A percentile compares a stretch with the other conserved stretches of the same genome.
These are phyloP conservation scores for Oryza punctata DNA, from an alignment of 176 grass and related monocot genomes.

Conservation along the genomic window DNA sequence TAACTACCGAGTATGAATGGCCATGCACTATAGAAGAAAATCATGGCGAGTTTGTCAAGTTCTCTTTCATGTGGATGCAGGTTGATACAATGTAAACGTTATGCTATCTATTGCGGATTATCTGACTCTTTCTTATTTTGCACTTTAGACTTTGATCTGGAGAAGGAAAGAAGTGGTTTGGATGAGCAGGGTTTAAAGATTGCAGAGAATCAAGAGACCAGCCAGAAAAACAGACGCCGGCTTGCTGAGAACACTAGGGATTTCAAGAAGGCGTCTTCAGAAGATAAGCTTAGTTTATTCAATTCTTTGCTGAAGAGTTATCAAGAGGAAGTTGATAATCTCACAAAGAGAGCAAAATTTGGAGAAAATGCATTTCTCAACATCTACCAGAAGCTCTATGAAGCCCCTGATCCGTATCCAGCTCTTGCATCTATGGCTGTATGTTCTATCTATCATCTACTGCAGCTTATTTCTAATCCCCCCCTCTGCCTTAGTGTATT, in stretches of 20 bases:
- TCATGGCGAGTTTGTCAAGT: neutral
- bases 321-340: slow-evolving; percentile 98
- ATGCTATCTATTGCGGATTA: slow-evolving; percentile 4
- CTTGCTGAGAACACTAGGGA: slow-evolving; percentile 95
- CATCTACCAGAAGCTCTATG: slow-evolving; percentile 99
- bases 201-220: slow-evolving; percentile 96
- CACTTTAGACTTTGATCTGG: slow-evolving; percentile 82
- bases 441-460: slow-evolving; percentile 45
- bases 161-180: slow-evolving; percentile 94
- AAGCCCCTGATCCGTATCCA: slow-evolving; percentile 99
- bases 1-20: neutral
- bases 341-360: slow-evolving; percentile 99
- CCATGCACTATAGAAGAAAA: neutral
- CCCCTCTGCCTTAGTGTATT: neutral
- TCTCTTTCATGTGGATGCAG: slow-evolving; percentile 12
- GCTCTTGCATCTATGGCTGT: slow-evolving; percentile 93
- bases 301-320: slow-evolving; percentile 95
- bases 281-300: slow-evolving; percentile 88
- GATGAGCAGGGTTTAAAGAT: slow-evolving; percentile 99
- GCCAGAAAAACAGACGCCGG: slow-evolving; percentile 96
- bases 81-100: neutral
- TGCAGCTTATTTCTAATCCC: neutral
- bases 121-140: slow-evolving; percentile 31
- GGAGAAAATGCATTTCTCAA: slow-evolving; percentile 99
- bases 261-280: slow-evolving; percentile 94